Base-by-base conservation (phyloP, 2,329 filamentous ascomycete genomes). In the Exophiala calicioides region DNA sequence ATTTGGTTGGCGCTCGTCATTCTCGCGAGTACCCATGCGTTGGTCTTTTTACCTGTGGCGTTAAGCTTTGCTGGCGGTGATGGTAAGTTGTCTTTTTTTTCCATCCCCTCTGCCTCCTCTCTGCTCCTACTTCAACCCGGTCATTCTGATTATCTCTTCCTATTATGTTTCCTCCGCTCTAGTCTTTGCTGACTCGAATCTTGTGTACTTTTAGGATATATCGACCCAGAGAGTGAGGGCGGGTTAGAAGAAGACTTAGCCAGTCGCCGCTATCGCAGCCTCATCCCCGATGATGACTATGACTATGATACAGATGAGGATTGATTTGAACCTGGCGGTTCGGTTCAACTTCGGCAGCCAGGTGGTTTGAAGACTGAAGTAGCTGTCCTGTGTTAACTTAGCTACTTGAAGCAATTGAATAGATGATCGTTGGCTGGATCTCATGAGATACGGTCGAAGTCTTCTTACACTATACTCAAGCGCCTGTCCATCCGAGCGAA, bases 1-100 rank as follows among this genome's bases (percentile, higher is more conserved):
- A 87, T 98, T 32, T 98, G 93, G 93, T 74, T 96, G 13, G 86
- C 90, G 5, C 79, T 98, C 44, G 90, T 98, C 8, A 66, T 94
- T 7, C 91, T 95, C 66, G 94, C 90, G 2, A 88, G 88, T 5
- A 78, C 84, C 7, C 93, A 98, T 66, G 89, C 93, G 1, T 75
- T 98, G 36, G 79, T 98, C 5, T 95, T 97, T 66, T 72, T 98
- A 59, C 93, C 93, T 0, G 93, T 97, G 1, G 85, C 87, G 2
- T 75, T 98, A 56, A 94, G 88, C 62, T 75, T 96, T 38, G 77
- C 87, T 39, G 93, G 93, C 13, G 93, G 93, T 1, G 80, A 85
- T 57, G 90, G 78, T 81, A 67, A 63, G 73, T 69, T 44, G 4
- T 10, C 30, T 38, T 13, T 20, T 19, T 24, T 20, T n/a, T 42